Evolutionary conservation across 2,329 filamentous ascomycete species (phyloP).

Genomic region (Nothomitra cinnamomea): DNA sequence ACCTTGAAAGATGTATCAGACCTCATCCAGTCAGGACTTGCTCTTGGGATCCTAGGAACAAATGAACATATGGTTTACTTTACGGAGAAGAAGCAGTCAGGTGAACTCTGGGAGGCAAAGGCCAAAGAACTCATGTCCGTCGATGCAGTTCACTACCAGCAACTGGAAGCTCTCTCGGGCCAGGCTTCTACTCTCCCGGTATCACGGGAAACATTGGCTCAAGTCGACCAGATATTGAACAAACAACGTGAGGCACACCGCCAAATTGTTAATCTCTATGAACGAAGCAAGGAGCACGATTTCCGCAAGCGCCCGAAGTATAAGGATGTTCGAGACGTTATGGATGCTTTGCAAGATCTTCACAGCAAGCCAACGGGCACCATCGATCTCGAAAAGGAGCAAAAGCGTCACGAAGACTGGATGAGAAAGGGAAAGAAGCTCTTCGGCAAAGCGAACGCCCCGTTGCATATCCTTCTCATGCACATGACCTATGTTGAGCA

Average conservation of each 20-base stretch:
- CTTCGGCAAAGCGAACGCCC: constrained; percentile 95
- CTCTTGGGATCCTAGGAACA: constrained; percentile 60
- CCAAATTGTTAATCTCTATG: constrained; percentile 66
- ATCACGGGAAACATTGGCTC: constrained; percentile 58
- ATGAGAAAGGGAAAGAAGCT: constrained; percentile 96
- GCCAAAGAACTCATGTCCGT: constrained; percentile 85
- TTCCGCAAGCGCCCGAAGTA: constrained; percentile 72
- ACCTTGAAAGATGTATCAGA: constrained; percentile 63
- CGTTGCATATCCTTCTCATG: constrained; percentile 82
- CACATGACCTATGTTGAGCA: constrained; percentile 90
- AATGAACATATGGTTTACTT: constrained; percentile 67
- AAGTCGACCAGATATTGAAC: constrained; percentile 80
- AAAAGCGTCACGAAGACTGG: constrained; percentile 94
- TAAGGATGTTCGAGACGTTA: constrained; percentile 73
- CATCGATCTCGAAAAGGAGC: constrained; percentile 81
- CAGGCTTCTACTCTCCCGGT: constrained; percentile 73
- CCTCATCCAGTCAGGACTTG: constrained; percentile 59
- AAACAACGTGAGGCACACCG: constrained; percentile 92
- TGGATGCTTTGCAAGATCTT: constrained; percentile 71
- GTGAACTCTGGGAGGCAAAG: constrained; percentile 81
- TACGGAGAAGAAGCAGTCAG: constrained; percentile 57
- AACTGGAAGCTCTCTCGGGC: constrained; percentile 76
- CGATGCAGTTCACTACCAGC: constrained; percentile 81
- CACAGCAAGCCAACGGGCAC: constrained; percentile 88
- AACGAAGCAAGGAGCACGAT: constrained; percentile 58